Percentiles rank a stretch among this genome's conserved stretches.
phyloP scores from a whole-genome alignment of 768 basidiomycete genomes.

The Tricholoma furcatifolium region DNA sequence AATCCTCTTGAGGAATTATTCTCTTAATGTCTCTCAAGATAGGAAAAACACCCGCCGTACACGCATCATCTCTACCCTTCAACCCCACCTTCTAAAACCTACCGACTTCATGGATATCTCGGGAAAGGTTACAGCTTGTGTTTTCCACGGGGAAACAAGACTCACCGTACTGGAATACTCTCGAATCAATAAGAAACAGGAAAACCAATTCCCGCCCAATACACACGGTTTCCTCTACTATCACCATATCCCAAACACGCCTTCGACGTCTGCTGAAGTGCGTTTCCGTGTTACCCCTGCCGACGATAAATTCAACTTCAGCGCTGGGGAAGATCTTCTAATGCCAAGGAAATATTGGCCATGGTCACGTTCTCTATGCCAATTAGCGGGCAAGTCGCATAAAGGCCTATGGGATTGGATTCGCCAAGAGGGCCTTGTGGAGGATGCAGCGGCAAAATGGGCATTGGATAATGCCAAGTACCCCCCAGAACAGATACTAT shows the following conservation, averaged over 20 bases:
- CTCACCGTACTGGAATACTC: not conserved
- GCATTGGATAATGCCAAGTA: no score
- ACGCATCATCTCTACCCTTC: not conserved
- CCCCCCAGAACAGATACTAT: not conserved
- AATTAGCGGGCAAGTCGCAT: not conserved
- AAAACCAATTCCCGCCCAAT: not conserved
- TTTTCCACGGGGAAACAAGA: not conserved
- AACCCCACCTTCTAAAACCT: not conserved
- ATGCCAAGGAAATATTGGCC: not conserved
- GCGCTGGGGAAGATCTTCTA: not conserved
- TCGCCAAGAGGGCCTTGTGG: not conserved
- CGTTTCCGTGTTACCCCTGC: not conserved
- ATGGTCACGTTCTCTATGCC: not conserved
- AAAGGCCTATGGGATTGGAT: not conserved
- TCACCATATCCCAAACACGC: not conserved
- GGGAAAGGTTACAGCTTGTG: not conserved
- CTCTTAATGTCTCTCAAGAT: no score
- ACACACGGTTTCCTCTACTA: constrained; percentile 3
- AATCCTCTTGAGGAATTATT: not conserved
- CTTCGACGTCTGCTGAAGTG: not conserved
- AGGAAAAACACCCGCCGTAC: not conserved
- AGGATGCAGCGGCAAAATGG: not conserved
- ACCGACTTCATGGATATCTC: not conserved
- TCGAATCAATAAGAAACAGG: not conserved
- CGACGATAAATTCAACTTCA: not conserved